These are phyloP conservation scores for Solanum peruvianum DNA, from an alignment of 257 asterid genomes.

Conservation along the genomic window DNA sequence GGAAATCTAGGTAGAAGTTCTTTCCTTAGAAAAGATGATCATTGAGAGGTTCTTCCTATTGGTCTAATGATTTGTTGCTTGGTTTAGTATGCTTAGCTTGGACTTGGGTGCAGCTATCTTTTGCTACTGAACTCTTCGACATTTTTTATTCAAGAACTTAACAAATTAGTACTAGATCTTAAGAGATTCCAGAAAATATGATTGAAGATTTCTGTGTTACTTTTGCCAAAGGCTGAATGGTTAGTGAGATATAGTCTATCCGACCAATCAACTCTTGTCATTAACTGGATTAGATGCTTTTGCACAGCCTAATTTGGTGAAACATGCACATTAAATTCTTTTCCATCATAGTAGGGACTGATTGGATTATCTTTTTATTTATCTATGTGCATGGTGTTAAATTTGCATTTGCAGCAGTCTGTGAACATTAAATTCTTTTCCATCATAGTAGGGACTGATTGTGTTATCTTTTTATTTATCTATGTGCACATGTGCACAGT, in stretches of 20 bases:
- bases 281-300: background rate
- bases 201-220: background rate
- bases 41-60: background rate
- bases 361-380: background rate
- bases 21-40: background rate
- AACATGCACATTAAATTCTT: background rate
- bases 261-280: background rate
- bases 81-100: background rate
- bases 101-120: background rate
- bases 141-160: background rate
- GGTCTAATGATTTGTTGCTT: background rate
- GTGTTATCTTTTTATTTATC: background rate
- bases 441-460: background rate
- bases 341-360: background rate
- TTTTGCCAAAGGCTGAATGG: background rate
- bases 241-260: background rate
- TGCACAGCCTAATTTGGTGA: background rate
- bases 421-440: background rate
- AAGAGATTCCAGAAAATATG: background rate
- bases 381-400: background rate
- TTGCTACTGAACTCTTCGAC: background rate
- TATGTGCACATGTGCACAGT: background rate
- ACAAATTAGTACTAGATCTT: background rate
- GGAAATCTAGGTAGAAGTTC: background rate
- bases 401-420: background rate